phyloP scores from a whole-genome alignment of 2,329 filamentous ascomycete genomes.

The Aspergillus sp. region DNA sequence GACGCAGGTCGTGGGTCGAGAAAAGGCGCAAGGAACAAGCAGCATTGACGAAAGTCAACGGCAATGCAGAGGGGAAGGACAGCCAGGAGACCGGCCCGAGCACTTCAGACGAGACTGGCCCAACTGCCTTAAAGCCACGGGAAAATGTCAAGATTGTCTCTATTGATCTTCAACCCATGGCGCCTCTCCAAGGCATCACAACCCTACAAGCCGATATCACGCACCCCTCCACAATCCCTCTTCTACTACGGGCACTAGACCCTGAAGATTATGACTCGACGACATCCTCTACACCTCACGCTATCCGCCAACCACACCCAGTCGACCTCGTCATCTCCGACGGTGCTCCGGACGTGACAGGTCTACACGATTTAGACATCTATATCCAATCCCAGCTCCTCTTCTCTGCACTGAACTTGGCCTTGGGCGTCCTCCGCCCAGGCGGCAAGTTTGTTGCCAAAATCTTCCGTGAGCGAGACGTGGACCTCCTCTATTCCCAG shows the following conservation, averaged over 20 bases:
- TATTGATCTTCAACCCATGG: slow-evolving; percentile 95
- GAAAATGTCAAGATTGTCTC: slow-evolving; percentile 89
- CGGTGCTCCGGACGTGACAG: slow-evolving; percentile 93
- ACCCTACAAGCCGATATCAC: slow-evolving; percentile 95
- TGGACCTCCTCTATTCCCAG: slow-evolving; percentile 93
- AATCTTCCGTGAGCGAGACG: slow-evolving; percentile 91
- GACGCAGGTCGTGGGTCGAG: slow-evolving; percentile 82
- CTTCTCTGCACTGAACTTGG: slow-evolving; percentile 89
- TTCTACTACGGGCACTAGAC: slow-evolving; percentile 82
- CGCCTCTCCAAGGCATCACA: slow-evolving; percentile 85
- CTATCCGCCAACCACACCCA: slow-evolving; percentile 64
- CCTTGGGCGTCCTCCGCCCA: slow-evolving; percentile 85
- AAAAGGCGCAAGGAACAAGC: slow-evolving; percentile 63
- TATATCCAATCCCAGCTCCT: slow-evolving; percentile 96
- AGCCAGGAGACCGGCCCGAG: slow-evolving; percentile 15
- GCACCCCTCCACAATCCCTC: slow-evolving; percentile 89
- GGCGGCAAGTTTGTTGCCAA: slow-evolving; percentile 98
- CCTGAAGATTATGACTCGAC: slow-evolving; percentile 58
- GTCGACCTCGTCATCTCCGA: slow-evolving; percentile 95
- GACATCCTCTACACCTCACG: slow-evolving; percentile 35
- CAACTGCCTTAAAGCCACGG: slow-evolving; percentile 49
- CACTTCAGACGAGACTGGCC: slow-evolving; percentile 29
- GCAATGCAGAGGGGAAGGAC: not conserved
- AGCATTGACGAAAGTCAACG: slow-evolving; percentile 24
- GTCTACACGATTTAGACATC: slow-evolving; percentile 94